Conservation (phyloP, 495 filamentous ascomycete genomes). For the Aspergillus wentii region DNA sequence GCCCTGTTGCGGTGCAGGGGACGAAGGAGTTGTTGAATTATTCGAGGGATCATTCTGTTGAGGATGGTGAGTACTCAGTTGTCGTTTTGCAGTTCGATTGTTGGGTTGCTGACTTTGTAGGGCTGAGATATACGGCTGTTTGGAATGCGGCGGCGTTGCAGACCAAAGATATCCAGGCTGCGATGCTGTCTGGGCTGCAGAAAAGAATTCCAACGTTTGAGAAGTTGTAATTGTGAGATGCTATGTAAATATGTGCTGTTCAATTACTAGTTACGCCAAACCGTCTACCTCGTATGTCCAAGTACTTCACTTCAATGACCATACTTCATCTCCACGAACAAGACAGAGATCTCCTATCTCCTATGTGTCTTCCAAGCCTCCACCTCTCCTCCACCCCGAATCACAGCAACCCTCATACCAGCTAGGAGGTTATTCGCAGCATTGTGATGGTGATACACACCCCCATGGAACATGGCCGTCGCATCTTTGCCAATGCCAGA, state of each 20-base stretch:
- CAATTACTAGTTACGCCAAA: slow-evolving; percentile 5
- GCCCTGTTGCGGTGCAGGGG: slow-evolving; percentile 84
- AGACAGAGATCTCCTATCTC: no score
- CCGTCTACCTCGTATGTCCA: background rate
- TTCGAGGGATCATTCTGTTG: slow-evolving; percentile 69
- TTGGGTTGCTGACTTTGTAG: slow-evolving; percentile 30
- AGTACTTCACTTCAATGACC: no score
- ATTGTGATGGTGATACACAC: slow-evolving; percentile 88
- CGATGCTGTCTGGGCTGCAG: slow-evolving; percentile 69
- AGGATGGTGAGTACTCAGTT: slow-evolving; percentile 56
- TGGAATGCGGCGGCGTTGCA: slow-evolving; percentile 87
- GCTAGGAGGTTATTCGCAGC: slow-evolving; percentile 87
- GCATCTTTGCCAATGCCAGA: slow-evolving; percentile 85
- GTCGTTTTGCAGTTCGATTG: slow-evolving; percentile 1
- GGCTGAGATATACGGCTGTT: slow-evolving; percentile 73
- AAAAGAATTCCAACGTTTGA: slow-evolving; percentile 80
- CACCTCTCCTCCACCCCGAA: slow-evolving; percentile 83
- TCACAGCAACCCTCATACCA: slow-evolving; percentile 83
- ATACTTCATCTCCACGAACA: no score
- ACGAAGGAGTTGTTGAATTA: slow-evolving; percentile 93
- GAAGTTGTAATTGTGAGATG: slow-evolving; percentile 59
- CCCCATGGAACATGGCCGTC: slow-evolving; percentile 91
- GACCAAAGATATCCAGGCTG: slow-evolving; percentile 68
- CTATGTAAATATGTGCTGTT: background rate
- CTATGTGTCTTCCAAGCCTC: slow-evolving; percentile 67